phyloP scores from a whole-genome alignment of 176 grass and related monocot species.

The maize (Zea mays) region Zm-B73-REFERENCE-NAM-5.0 NC_050096.1:79161501-79162000 shows the following conservation, averaged over 20 bases:
- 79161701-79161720: neutral
- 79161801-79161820: neutral
- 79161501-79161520: neutral
- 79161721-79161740: neutral
- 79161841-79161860: neutral
- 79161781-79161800: neutral
- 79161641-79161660: neutral
- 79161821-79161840: neutral
- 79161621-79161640: neutral
- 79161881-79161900: neutral
- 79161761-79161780: neutral
- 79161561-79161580: neutral
- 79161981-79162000: constrained; percentile 68
- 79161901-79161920: neutral
- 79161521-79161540: neutral
- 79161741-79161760: neutral
- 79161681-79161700: neutral
- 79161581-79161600: neutral
- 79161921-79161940: no score
- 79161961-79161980: neutral
- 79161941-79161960: no score
- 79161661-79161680: neutral
- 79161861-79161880: neutral
- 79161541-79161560: neutral
- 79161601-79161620: neutral